These are phyloP conservation scores for Candida adriatica DNA, from an alignment of 805 yeast species.

Conservation along the genomic window DNA sequence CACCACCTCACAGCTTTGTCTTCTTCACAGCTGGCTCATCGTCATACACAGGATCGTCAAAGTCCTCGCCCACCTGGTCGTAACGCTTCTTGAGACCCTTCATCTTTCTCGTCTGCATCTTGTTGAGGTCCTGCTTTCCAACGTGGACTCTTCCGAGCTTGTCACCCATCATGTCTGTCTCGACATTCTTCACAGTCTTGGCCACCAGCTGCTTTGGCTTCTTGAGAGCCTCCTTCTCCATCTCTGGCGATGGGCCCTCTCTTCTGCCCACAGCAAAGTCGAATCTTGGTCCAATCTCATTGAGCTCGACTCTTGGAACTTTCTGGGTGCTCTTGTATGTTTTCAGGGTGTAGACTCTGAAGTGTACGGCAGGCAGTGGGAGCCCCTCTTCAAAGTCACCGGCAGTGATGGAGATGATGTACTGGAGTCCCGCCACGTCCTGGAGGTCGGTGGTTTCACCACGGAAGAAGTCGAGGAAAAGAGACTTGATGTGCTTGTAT, in stretches of 20 bases:
- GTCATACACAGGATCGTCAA: conserved; percentile 42
- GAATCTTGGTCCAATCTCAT: conserved; percentile 92
- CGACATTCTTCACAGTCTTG: conserved; percentile 82
- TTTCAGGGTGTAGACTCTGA: conserved; percentile 85
- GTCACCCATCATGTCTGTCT: conserved; percentile 87
- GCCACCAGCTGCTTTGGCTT: conserved; percentile 77
- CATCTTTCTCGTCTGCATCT: conserved; percentile 95
- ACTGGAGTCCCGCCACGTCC: conserved; percentile 93
- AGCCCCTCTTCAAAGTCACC: conserved; percentile 68
- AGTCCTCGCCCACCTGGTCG: conserved; percentile 57
- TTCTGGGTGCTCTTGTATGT: conserved; percentile 80
- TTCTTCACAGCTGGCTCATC: conserved; percentile 32
- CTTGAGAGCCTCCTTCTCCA: conserved; percentile 83
- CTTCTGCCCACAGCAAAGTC: conserved; percentile 90
- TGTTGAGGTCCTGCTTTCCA: conserved; percentile 87
- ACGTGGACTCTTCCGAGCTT: conserved; percentile 94
- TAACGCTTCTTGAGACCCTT: conserved; percentile 88
- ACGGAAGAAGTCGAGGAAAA: conserved; percentile 85
- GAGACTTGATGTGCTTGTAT: conserved; percentile 76
- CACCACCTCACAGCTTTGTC: no score
- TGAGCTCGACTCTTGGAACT: conserved; percentile 88
- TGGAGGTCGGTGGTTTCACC: conserved; percentile 76
- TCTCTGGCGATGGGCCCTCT: conserved; percentile 74
- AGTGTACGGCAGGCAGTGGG: conserved; percentile 71
- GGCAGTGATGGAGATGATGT: conserved; percentile 73